A percentile compares a stretch with the other conserved stretches of the same genome.
Evolutionary conservation across 2,329 filamentous ascomycete species (phyloP).

Genomic region (Diaporthe sp.): DNA sequence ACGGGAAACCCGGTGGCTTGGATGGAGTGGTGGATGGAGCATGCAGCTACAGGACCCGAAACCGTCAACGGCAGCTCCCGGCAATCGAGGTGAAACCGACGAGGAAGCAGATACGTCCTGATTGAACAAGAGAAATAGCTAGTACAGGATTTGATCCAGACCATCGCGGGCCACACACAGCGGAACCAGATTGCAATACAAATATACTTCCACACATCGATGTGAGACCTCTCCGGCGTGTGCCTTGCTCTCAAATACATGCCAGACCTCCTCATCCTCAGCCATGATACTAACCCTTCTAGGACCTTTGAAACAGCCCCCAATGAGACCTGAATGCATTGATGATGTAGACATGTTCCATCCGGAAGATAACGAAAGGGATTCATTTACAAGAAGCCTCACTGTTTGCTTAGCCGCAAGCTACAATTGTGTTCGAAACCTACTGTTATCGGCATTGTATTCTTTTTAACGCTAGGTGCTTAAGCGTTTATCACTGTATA

Average conservation of each 20-base stretch:
- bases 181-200: neutral
- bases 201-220: neutral
- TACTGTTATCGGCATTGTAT: no score
- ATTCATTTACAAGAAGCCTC: neutral
- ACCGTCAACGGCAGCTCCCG: neutral
- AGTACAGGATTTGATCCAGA: neutral
- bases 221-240: neutral
- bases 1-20: conserved; percentile 57
- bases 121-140: neutral
- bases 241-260: neutral
- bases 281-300: neutral
- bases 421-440: no score
- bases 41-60: conserved; percentile 42
- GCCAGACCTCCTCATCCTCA: neutral
- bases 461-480: no score
- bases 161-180: neutral
- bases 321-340: no score
- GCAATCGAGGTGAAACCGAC: neutral
- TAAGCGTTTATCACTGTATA: no score
- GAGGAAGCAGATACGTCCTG: neutral
- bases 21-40: conserved; percentile 59
- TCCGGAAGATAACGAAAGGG: no score
- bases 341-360: no score
- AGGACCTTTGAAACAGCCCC: no score
- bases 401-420: no score